Evolutionary conservation across 1,284 basidiomycete genomes (phyloP), one percentile per base, ranked within the genome.

Genomic region (Malassezia sp.): DNA sequence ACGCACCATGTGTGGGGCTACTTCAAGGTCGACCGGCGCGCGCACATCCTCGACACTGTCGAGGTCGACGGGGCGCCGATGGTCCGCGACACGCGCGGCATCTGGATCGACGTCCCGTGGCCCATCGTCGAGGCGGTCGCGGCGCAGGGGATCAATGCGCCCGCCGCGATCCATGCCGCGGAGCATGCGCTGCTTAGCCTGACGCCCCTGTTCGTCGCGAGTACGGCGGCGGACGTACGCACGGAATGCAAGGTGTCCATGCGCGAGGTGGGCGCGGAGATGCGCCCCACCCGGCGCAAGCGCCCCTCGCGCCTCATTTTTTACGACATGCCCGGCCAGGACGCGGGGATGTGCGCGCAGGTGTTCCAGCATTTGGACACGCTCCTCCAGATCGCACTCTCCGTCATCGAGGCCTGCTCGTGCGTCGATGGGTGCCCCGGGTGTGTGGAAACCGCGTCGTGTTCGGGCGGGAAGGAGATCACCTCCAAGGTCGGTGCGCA

Each of bases 221-320:
- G 78, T 3, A 71, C 76, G 4, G 67, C 70, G 6, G 73, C 73
- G 30, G 84, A 88, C 52, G 71, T 90, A n/a, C 77, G 74, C 42
- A 89, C 87, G 1, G 87, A 90, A 63, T 90, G 87, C 73, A 87
- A 89, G 69, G 60, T 70, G 9, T 63, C 73, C 1, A 80, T 84
- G 65, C 86, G 87, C 65, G 85, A 88, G 70, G 80, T 81, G 65
- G 79, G 77, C 48, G 38, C 20, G 15, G 8, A 42, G 26, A 71
- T 71, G n/a, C 68, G 71, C 4, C 74, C 77, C 38, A 79, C 81
- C 1, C 71, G 71, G 39, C 73, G 85, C 41, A 84, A 84, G 64
- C 75, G 86, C 42, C 84, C 86, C 1, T 85, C 82, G 9, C 85
- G 86, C 50, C 71, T 91, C 8, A 82, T 89, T 39, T 84, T 90